phyloP scores from a whole-genome alignment of 805 yeast species.

The Cyberlindnera xishuangbannaensis region DNA sequence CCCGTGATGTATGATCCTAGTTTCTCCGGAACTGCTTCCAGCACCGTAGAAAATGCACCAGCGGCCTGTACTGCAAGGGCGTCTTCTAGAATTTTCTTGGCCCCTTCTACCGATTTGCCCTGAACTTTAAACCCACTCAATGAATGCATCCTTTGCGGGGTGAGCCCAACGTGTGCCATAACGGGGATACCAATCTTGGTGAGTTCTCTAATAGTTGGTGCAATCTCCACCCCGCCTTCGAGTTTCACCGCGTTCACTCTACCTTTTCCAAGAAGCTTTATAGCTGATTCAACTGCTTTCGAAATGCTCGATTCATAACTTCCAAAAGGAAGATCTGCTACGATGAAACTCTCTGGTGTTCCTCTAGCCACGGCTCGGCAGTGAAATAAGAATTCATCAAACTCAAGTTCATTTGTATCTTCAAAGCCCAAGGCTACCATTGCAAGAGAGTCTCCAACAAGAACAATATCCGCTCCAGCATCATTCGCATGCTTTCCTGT shows the following conservation, averaged over 20 bases:
- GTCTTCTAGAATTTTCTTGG: conserved; percentile 53
- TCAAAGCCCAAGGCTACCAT: conserved; percentile 85
- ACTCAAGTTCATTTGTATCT: conserved; percentile 66
- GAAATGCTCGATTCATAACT: conserved; percentile 60
- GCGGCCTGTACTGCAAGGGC: conserved; percentile 65
- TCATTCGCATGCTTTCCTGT: conserved; percentile 65
- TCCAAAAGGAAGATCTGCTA: conserved; percentile 91
- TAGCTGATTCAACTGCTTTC: conserved; percentile 57
- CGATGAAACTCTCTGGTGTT: conserved; percentile 52
- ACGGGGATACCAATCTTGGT: conserved; percentile 77
- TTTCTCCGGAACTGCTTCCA: conserved; percentile 82
- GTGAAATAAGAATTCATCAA: conserved; percentile 77
- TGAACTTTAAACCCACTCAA: conserved; percentile 88
- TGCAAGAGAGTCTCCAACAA: conserved; percentile 90
- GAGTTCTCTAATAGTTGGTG: conserved; percentile 48
- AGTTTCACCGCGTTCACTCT: conserved; percentile 70
- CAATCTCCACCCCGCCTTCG: conserved; percentile 68
- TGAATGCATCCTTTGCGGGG: conserved; percentile 79
- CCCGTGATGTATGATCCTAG: conserved; percentile 62
- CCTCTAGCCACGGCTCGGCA: conserved; percentile 75
- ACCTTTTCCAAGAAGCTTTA: conserved; percentile 47
- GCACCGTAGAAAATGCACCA: conserved; percentile 69
- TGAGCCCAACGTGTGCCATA: conserved; percentile 86
- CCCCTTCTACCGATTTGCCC: conserved; percentile 53
- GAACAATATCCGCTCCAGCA: conserved; percentile 60